Evolutionary conservation across 1,139 yeast species (phyloP), one percentile per base, ranked within the genome.

Genomic region (Suhomyces terraborum): DNA sequence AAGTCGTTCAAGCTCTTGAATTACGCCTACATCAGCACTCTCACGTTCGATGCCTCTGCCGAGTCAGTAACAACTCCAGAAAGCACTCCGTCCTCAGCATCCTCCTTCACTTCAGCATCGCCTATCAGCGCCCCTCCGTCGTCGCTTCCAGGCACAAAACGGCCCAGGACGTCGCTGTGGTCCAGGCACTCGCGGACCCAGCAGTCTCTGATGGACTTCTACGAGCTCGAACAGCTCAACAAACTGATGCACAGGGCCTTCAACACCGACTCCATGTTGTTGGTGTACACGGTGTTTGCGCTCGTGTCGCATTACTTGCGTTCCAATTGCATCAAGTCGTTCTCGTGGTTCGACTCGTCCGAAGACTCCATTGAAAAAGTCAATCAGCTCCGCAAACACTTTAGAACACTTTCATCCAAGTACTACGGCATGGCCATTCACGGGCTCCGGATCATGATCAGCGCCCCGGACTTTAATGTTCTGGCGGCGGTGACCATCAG

Each of bases 401-500:
- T 61, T 4, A 28, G 45, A 5, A 43, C 38, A 4, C 40, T 47
- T 8, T 60, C 62, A 1, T 46, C 54, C 9, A 43, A 45, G 24
- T 61, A 59, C 41, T 62, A 62, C 40, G 56, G 51, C 14, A 22
- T 45, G 2, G 50, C 66, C 6, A 50, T 64, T n/a, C 48, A 47
- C 14, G 33, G 47, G 6, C 38, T 64, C 16, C 49, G 63, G 14
- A 30, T 31, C 9, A 21, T 58, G 4, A 45, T 63, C 12, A 33
- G 51, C 9, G 35, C 43, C 20, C 43, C 44, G 2, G 42, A 53
- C 19, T 52, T 52, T 41, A 54, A 59, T 36, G 46, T 59, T 4
- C 49, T 55, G 10, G 40, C 59, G 3, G 57, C 64, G 1, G 48
- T 62, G 10, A 43, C 56, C 5, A 59, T 58, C 2, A 53, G 60